Percentiles rank a stretch among this genome's conserved stretches.
Evolutionary conservation across 2,329 filamentous ascomycete genomes (phyloP).

Genomic region (Myriosclerotinia duriaeana): DNA sequence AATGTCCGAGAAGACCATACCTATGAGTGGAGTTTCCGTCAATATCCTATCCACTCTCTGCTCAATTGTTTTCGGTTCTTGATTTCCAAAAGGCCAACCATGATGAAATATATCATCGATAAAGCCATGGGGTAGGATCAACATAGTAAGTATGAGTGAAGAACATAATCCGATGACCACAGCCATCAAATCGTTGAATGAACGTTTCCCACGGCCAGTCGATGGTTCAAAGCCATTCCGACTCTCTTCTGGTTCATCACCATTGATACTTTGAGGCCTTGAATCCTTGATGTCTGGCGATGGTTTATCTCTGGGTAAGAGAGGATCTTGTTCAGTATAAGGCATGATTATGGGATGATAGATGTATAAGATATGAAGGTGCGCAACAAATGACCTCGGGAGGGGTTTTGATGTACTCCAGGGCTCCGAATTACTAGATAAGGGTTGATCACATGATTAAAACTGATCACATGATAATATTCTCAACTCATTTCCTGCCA

Average conservation of each 20-base stretch:
- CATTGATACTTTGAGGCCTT: slow-evolving; percentile 31
- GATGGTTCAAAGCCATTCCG: slow-evolving; percentile 9
- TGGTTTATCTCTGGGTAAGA: slow-evolving; percentile 35
- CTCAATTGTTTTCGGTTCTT: slow-evolving; percentile 35
- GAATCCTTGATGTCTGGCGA: slow-evolving; percentile 38
- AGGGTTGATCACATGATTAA: slow-evolving; percentile 4
- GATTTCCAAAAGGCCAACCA: slow-evolving; percentile 20
- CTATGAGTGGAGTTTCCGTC: slow-evolving; percentile 49
- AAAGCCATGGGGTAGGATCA: slow-evolving; percentile 26
- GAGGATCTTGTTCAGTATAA: slow-evolving; percentile 37
- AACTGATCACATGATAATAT: background rate
- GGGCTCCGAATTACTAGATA: background rate
- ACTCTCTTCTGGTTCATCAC: background rate
- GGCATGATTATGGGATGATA: background rate
- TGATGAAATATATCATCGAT: slow-evolving; percentile 12
- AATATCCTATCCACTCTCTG: slow-evolving; percentile 47
- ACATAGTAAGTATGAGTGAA: slow-evolving; percentile 24
- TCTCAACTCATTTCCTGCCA: background rate
- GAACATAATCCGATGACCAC: slow-evolving; percentile 28
- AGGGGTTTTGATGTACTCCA: background rate
- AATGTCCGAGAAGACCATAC: slow-evolving; percentile 35
- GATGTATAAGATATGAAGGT: background rate
- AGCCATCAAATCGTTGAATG: slow-evolving; percentile 23
- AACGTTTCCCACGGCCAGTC: slow-evolving; percentile 1
- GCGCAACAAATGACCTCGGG: background rate